A percentile compares a stretch with the other conserved stretches of the same genome.
Conservation (phyloP, 306 rosid species). For the Quercus parvula region DNA sequence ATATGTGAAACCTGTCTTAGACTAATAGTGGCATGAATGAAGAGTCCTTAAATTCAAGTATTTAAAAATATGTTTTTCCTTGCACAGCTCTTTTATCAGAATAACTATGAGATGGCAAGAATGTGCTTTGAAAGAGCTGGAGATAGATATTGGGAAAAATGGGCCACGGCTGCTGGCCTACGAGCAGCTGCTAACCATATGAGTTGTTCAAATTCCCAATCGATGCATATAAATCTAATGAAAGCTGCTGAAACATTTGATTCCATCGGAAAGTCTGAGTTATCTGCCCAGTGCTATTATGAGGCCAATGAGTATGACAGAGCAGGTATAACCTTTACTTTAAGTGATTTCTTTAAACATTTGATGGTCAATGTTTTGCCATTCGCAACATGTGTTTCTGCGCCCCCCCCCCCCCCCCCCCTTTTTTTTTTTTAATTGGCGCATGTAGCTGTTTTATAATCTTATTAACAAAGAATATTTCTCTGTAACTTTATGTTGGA, state of each 20-base stretch:
- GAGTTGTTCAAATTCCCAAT: conserved; percentile 33
- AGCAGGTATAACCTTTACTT: conserved; percentile 43
- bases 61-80: neutral
- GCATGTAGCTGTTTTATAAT: no score
- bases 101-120: conserved; percentile 70
- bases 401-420: no score
- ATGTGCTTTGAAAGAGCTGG: conserved; percentile 76
- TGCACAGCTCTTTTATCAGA: conserved; percentile 60
- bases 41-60: no score
- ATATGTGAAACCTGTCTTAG: neutral
- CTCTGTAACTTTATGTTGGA: no score
- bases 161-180: conserved; percentile 67
- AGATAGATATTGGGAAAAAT: conserved; percentile 70
- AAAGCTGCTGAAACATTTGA: conserved; percentile 77
- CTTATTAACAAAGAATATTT: no score
- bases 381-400: no score
- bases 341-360: no score
- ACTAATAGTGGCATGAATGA: no score
- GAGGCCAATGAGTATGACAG: conserved; percentile 63
- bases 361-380: no score
- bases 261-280: conserved; percentile 53
- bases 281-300: conserved; percentile 61
- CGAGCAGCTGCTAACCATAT: conserved; percentile 49
- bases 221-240: conserved; percentile 51
- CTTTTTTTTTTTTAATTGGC: no score